These are phyloP conservation scores for Escovopsis weberi DNA, from an alignment of 2,329 filamentous ascomycete genomes.

Conservation along the genomic window DNA sequence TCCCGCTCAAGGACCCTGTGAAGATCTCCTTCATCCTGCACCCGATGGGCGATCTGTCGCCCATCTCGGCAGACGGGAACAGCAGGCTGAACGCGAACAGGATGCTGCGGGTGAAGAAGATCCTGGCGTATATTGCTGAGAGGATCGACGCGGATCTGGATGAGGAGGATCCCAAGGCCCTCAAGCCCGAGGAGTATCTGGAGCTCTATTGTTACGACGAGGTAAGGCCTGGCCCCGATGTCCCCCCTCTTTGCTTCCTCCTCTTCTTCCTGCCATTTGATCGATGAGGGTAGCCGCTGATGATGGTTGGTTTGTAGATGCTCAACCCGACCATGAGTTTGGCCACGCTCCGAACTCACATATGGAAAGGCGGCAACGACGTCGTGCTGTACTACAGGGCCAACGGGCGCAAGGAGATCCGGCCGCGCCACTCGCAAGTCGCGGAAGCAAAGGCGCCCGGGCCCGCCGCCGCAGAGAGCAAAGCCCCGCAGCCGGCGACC, in stretches of 20 bases:
- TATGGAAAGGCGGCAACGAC: slow-evolving; percentile 94
- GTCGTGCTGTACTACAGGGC: slow-evolving; percentile 81
- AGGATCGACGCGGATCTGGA: slow-evolving; percentile 63
- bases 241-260: neutral
- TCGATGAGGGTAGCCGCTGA: neutral
- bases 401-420: slow-evolving; percentile 64
- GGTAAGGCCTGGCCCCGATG: slow-evolving; percentile 35
- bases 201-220: slow-evolving; percentile 91
- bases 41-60: slow-evolving; percentile 60
- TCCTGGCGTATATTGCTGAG: slow-evolving; percentile 82
- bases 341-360: slow-evolving; percentile 78
- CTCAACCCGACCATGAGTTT: slow-evolving; percentile 77
- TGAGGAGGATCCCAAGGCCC: slow-evolving; percentile 39
- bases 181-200: slow-evolving; percentile 82
- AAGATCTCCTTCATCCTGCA: slow-evolving; percentile 93
- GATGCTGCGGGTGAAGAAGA: slow-evolving; percentile 92
- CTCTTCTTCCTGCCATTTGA: too few species aligned
- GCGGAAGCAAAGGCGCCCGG: neutral
- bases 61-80: slow-evolving; percentile 65
- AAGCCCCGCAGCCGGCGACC: too few species aligned
- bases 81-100: slow-evolving; percentile 90
- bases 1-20: slow-evolving; percentile 76
- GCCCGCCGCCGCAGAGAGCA: neutral
- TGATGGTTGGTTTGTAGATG: slow-evolving; percentile 26
- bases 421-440: neutral